These are phyloP conservation scores for Epicoccum sorghinum DNA, from an alignment of 2,329 filamentous ascomycete species.

Conservation along the genomic window DNA sequence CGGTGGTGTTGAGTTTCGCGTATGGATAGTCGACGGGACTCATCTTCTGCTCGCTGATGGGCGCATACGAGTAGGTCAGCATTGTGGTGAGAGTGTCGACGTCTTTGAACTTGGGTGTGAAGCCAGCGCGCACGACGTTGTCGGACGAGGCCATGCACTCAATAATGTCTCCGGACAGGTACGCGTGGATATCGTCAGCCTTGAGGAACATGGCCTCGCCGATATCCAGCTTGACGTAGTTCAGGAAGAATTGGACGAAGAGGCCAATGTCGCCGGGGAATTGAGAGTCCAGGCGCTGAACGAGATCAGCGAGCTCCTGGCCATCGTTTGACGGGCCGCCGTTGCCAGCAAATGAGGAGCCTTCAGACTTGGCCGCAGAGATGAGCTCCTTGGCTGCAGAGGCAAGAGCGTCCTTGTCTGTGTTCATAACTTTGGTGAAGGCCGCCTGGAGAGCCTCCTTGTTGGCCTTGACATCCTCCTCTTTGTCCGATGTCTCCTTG, in stretches of 20 bases:
- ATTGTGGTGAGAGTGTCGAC: conserved; percentile 86
- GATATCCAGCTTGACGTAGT: conserved; percentile 84
- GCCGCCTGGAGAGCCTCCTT: conserved; percentile 77
- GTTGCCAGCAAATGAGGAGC: conserved; percentile 74
- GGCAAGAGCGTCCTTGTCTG: conserved; percentile 69
- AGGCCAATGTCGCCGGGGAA: conserved; percentile 89
- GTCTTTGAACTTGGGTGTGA: conserved; percentile 99
- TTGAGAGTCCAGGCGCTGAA: conserved; percentile 76
- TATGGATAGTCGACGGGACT: conserved; percentile 83
- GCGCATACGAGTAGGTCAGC: conserved; percentile 94
- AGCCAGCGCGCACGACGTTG: conserved; percentile 95
- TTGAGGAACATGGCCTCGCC: conserved; percentile 96
- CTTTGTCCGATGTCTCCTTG: conserved; percentile 56
- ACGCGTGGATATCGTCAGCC: conserved; percentile 97
- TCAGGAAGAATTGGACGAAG: conserved; percentile 96
- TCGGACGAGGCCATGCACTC: conserved; percentile 99
- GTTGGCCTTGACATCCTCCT: conserved; percentile 60
- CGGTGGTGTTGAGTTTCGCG: conserved; percentile 77
- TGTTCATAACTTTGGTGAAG: conserved; percentile 83
- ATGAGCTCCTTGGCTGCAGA: conserved; percentile 72
- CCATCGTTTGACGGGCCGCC: conserved; percentile 72
- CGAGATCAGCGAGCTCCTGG: conserved; percentile 75
- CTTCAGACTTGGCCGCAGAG: conserved; percentile 70
- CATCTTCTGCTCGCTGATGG: conserved; percentile 96
- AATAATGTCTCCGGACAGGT: conserved; percentile 90